A percentile compares a stretch with the other conserved stretches of the same genome.
phyloP scores from a whole-genome alignment of 164 flowering plant species.

The Umbellularia californica region DNA sequence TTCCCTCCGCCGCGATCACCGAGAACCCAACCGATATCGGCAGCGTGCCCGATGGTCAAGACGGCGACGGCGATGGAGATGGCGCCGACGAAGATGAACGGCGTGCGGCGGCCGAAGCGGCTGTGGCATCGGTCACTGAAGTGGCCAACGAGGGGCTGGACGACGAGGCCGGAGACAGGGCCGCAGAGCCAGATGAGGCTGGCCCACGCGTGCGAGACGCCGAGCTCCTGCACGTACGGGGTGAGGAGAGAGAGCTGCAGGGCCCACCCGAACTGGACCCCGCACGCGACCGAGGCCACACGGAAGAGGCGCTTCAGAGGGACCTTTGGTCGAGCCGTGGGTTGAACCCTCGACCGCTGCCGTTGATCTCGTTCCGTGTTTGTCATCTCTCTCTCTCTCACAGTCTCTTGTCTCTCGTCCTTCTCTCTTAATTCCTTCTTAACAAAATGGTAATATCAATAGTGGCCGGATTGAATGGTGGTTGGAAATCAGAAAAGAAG shows the following conservation, averaged over 20 bases:
- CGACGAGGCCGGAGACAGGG: slow-evolving; percentile 81
- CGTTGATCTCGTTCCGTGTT: slow-evolving; percentile 6
- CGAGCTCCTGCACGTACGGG: slow-evolving; percentile 96
- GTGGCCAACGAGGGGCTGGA: slow-evolving; percentile 89
- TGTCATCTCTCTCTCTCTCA: slow-evolving; percentile 16
- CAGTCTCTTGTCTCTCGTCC: neutral
- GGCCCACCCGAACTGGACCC: slow-evolving; percentile 99
- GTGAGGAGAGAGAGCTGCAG: slow-evolving; percentile 88
- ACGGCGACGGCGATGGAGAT: slow-evolving; percentile 49
- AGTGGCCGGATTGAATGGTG: no score
- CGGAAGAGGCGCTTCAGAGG: slow-evolving; percentile 48
- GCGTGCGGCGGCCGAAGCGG: slow-evolving; percentile 77
- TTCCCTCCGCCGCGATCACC: slow-evolving; percentile 45
- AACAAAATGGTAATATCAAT: no score
- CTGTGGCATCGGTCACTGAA: slow-evolving; percentile 77
- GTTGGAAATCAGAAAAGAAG: no score
- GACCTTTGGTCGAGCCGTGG: slow-evolving; percentile 23
- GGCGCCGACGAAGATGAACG: slow-evolving; percentile 68
- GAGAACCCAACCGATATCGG: slow-evolving; percentile 70
- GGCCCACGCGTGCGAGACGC: slow-evolving; percentile 88
- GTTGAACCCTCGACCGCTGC: slow-evolving; percentile 12
- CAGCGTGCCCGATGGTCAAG: slow-evolving; percentile 59
- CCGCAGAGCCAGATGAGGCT: slow-evolving; percentile 97
- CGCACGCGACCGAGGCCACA: slow-evolving; percentile 80
- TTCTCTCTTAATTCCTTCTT: neutral